phyloP scores from a whole-genome alignment of 148 eudicot genomes.

The Camellia granthamiana region DNA sequence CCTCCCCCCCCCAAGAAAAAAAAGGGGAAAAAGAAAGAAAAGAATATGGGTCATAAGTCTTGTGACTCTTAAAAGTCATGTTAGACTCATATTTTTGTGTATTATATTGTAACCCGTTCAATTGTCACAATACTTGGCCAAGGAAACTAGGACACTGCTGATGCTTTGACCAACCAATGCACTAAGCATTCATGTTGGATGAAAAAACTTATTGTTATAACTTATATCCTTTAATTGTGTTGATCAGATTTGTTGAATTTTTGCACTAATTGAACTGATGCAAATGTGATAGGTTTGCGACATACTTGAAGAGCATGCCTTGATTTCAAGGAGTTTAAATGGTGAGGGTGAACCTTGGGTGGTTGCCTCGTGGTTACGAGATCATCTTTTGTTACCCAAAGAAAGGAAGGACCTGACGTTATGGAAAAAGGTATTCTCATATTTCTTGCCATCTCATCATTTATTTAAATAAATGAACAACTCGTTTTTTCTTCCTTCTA shows the following conservation, averaged over 20 bases:
- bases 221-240: background rate
- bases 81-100: background rate
- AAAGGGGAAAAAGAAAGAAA: background rate
- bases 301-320: conserved; percentile 84
- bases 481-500: background rate
- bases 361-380: conserved; percentile 91
- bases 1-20: background rate
- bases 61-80: background rate
- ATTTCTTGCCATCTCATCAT: background rate
- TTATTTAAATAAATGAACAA: background rate
- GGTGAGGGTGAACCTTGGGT: conserved; percentile 79
- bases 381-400: conserved; percentile 82
- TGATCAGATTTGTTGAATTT: background rate
- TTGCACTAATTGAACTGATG: conserved; percentile 6
- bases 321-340: conserved; percentile 45
- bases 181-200: background rate
- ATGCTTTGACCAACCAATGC: background rate
- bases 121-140: background rate
- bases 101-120: background rate
- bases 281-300: conserved; percentile 64
- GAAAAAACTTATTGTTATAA: background rate
- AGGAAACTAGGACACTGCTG: background rate
- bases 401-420: conserved; percentile 75
- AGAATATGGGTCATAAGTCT: background rate
- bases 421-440: conserved; percentile 74